Evolutionary conservation across 2,329 filamentous ascomycete genomes (phyloP), one percentile per base, ranked within the genome.

Genomic region (Penicillium sp.): DNA sequence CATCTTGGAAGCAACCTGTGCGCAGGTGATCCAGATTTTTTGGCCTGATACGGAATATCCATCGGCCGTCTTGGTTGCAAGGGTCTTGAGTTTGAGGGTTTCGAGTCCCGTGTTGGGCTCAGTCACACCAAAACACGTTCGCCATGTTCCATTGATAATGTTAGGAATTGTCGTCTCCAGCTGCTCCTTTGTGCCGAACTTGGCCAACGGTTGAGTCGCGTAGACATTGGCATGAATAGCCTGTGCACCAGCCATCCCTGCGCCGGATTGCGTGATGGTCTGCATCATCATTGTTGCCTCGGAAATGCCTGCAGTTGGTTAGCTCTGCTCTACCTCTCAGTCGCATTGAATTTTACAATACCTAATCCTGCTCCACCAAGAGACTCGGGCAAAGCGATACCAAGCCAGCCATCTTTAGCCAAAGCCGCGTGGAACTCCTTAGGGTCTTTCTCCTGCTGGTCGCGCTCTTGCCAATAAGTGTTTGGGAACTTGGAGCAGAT

Each of bases 241-340:
- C 53, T 81, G 79, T 0, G 79, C 80, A 1, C 79, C 79, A 13
- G 87, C 87, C 76, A 93, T 89, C 3, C 88, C 88, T 3, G 88
- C 89, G 0, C 89, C 88, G 1, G 65, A 67, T 71, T 90, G 86
- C 0, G 85, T 75, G 49, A 91, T 88, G 2, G 87, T 88, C 61
- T 95, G 88, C 76, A 93, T 80, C 87, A 93, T 92, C 80, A 92
- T 87, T 0, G 85, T 88, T 0, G 88, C 88, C 65, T 93, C 88
- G 0, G 86, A 85, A 31, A 95, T 89, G 4, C 66, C 66, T 68
- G 15, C 1, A 31, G 35, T 13, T 3, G 8, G 24, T n/a, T 23
- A 27, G 0, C 2, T 20, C 24, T 13, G 15, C 1, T 9, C 9
- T 15, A 12, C n/a, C 1, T 0, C 5, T 9, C n/a, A 5, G 13